Evolutionary conservation across 306 rosid species (phyloP), one percentile per base, ranked within the genome.

Genomic region (Acmispon strigosus): DNA sequence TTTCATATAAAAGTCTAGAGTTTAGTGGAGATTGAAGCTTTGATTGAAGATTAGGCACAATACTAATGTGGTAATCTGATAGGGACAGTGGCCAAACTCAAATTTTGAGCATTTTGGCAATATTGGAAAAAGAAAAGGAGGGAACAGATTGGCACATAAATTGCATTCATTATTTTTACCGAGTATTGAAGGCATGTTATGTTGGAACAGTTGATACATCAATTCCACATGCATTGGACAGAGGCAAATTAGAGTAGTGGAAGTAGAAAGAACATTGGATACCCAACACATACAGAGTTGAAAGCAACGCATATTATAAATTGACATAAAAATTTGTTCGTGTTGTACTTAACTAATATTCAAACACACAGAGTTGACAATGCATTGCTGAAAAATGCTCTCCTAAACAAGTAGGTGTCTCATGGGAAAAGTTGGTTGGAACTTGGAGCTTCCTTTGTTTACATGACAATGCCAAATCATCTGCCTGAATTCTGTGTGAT

Each of bases 131-230:
- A 37, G 9, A 10, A 4, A 2, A 27, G 2, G 1, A 29, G 24
- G 20, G 13, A 24, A 56, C 7, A 57, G 53, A 43, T 12, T 1
- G 59, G 45, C n/a, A 48, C 59, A 47, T 18, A 8, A 32, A 29
- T 32, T n/a, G 22, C 68, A 58, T 71, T 58, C 29, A 32, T 27
- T 13, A 36, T 0, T 37, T 68, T 36, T 53, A 41, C 62, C 53
- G 22, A 54, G 65, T 20, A 27, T 27, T 27, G 8, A 58, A 47
- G 59, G 2, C 39, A 17, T n/a, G 24, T 12, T 22, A 66, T 49
- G 60, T 45, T 61, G 53, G 51, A 24, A 57, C 51, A 8, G 69
- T 72, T 72, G 37, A 47, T 58, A 29, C 76, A 72, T 59, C 32
- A 47, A 58, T 58, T 45, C 19, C 14, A n/a, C 68, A 18, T 58